Evolutionary conservation across 257 asterid genomes (phyloP).

Genomic region (Ligustrum vulgare): DNA sequence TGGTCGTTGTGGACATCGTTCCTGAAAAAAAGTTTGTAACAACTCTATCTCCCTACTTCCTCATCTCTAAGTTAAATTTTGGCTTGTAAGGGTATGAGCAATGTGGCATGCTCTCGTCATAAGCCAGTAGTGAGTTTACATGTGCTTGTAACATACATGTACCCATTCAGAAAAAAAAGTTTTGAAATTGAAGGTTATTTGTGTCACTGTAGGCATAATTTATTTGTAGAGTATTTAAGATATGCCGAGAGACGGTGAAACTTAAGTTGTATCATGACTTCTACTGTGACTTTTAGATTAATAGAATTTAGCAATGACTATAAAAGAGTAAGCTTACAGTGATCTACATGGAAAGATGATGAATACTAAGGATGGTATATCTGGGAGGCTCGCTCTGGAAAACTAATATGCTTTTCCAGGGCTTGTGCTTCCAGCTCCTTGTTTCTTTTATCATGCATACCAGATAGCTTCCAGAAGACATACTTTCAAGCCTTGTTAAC

Average conservation of each 20-base stretch:
- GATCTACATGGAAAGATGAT: not conserved
- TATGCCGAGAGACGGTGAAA: not conserved
- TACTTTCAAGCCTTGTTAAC: not conserved
- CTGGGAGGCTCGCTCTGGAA: not conserved
- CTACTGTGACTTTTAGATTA: not conserved
- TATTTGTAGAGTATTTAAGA: not conserved
- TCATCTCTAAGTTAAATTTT: not conserved
- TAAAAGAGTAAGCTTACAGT: not conserved
- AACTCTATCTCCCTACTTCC: not conserved
- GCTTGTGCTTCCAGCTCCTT: not conserved
- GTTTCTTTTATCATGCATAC: not conserved
- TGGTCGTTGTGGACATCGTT: not conserved
- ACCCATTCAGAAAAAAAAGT: not conserved
- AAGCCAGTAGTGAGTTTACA: not conserved
- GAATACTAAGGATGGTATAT: not conserved
- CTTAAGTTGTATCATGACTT: not conserved
- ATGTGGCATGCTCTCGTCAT: not conserved
- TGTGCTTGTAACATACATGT: not conserved
- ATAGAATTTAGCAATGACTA: not conserved
- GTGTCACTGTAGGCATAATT: not conserved
- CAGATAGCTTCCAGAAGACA: not conserved
- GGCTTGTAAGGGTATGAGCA: not conserved
- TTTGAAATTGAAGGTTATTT: not conserved
- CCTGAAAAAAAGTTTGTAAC: not conserved
- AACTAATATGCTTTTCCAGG: not conserved